Evolutionary conservation across 2,329 filamentous ascomycete genomes (phyloP), one percentile per base, ranked within the genome.

Genomic region (Diaporthe sp.): DNA sequence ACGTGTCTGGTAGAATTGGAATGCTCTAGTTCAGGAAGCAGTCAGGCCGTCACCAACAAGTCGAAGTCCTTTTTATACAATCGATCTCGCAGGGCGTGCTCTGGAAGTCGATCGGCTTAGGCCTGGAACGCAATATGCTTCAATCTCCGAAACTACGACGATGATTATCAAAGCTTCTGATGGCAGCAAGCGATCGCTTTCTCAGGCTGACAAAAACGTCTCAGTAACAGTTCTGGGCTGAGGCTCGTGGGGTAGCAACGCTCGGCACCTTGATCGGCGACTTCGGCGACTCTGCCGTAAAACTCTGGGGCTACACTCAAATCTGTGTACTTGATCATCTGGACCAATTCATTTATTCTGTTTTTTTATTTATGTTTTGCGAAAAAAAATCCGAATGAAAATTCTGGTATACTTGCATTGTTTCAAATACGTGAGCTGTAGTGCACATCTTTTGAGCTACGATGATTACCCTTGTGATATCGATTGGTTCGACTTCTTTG

Each of bases 181-280:
- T 12, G 2, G 31, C 25, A 58, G 28, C 31, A 58, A 19, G 31
- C 34, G 31, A 12, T 6, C 19, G 19, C 12, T 58, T 37, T 53
- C 31, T 37, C 31, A 58, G 55, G 55, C 55, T 58, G 55, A 58
- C 55, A 58, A 58, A 37, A 31, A n/a, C 6, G 53, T 17, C 17
- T 34, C 8, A 34, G 53, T 57, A 10, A 57, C 15, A 19, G 13
- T 15, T 57, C 49, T 13, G 49, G 7, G 17, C 17, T n/a, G 19
- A 34, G 34, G 22, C 19, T 58, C 55, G 31, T 58, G 55, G 55
- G 55, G 55, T 58, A 37, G 10, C 28, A 3, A 39, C 37, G 49
- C 31, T 37, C 55, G 55, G 55, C 19, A 31, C 22, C 55, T 60
- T 60, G 31, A n/a, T 60, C 55, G 55, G 55, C 55, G 55, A 60